Evolutionary conservation across 192 early-diverging fungal genomes (phyloP), one percentile per base, ranked within the genome.

Genomic region (Umbelopsis sp.): DNA sequence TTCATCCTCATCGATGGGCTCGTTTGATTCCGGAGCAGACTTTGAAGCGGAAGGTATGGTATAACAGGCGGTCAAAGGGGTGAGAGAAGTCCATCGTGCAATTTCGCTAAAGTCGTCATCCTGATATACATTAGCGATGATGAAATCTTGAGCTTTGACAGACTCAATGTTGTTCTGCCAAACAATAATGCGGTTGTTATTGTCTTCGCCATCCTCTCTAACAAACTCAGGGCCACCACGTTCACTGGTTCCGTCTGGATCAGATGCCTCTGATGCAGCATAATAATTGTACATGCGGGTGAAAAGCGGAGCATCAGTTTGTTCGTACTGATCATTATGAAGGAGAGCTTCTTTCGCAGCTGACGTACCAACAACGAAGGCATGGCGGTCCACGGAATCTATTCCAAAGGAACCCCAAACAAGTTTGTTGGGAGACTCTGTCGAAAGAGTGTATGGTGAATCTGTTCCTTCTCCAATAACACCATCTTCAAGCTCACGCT

Each of bases 101-200:
- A 88, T 51, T 15, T 77, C 75, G 8, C 10, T 74, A 49, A 84
- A 80, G 22, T 88, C 86, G 10, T 72, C 74, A 37, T 82, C 71
- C 64, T 84, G 79, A 49, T 79, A 84, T 13, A 88, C 76, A 35
- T 76, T 66, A 2, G 80, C 74, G 10, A 88, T 76, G 2, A 68
- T 81, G 1, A 76, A 61, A 37, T 77, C 44, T 21, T 81, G 67
- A n/a, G 66, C 46, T 6, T 69, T 61, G 16, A 88, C 67, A 18
- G 67, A 65, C 23, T 85, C 81, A 21, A 86, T 46, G 44, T 80
- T 75, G 41, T 83, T 88, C 13, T 79, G 70, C 83, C 83, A 88
- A n/a, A 20, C 20, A 22, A 67, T 74, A 30, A 80, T 76, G 4
- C 74, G 74, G 2, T 70, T 61, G 13, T 45, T 71, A 22, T 66